These are phyloP conservation scores for Aphanomyces astaci DNA, from an alignment of 352 stramenopile species.

Conservation along the genomic window DNA sequence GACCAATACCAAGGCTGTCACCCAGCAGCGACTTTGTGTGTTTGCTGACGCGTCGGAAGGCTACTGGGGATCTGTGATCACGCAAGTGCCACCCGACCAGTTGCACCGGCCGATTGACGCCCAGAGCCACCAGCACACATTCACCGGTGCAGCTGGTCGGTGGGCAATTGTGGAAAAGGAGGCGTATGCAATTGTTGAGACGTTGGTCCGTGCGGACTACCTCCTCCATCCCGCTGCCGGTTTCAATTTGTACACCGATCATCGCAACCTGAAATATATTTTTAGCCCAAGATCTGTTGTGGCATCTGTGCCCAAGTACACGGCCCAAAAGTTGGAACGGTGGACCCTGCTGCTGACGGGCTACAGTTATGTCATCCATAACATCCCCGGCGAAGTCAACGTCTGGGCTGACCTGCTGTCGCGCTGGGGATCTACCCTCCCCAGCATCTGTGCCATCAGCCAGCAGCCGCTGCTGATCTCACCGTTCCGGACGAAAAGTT, in stretches of 20 bases:
- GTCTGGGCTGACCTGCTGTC: slow-evolving; percentile 25
- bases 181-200: slow-evolving; percentile 21
- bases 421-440: no score
- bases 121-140: slow-evolving; percentile 19
- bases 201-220: slow-evolving; percentile 4
- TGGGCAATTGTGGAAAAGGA: slow-evolving; percentile 20
- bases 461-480: not conserved
- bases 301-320: slow-evolving; percentile 20
- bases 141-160: slow-evolving; percentile 8
- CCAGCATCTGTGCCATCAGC: not conserved
- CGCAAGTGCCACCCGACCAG: slow-evolving; percentile 18
- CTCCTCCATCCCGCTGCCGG: not conserved
- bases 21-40: slow-evolving; percentile 18
- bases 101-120: not conserved
- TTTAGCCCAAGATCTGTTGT: not conserved
- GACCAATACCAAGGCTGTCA: not conserved
- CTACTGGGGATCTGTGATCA: slow-evolving; percentile 25
- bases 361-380: slow-evolving; percentile 13
- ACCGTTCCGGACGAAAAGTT: no score
- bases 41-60: slow-evolving; percentile 27
- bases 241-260: slow-evolving; percentile 17
- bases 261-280: not conserved
- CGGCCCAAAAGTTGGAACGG: slow-evolving; percentile 25
- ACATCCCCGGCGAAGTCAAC: slow-evolving; percentile 17
- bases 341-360: slow-evolving; percentile 24